Percentiles rank a stretch among this genome's conserved stretches.
phyloP scores from a whole-genome alignment of 2,329 filamentous ascomycete genomes.

The Tolypocladium paradoxum region DNA sequence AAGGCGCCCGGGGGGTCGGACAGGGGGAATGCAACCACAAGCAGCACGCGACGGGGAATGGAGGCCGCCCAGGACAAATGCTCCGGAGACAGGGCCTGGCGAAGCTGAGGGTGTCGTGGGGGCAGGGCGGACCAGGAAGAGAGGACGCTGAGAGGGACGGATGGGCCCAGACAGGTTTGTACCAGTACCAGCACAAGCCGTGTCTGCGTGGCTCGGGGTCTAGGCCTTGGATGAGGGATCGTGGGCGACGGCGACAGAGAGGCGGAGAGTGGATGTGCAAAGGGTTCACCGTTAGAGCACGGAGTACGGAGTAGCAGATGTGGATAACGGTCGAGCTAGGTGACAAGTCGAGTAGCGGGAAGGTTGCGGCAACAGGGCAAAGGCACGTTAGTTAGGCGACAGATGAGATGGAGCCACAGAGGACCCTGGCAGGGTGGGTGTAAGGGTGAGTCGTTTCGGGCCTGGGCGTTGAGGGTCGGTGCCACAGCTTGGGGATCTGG shows the following conservation, averaged over 20 bases:
- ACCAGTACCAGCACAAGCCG: not conserved
- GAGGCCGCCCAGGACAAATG: not conserved
- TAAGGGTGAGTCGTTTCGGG: too few species aligned
- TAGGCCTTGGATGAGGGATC: not conserved
- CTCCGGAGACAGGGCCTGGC: not conserved
- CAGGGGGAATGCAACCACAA: not conserved
- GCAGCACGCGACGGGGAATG: not conserved
- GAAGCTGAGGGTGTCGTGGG: not conserved
- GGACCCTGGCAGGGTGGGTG: not conserved
- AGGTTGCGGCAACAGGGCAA: not conserved
- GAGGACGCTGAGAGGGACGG: not conserved
- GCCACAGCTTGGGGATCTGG: not conserved
- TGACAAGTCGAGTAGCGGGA: too few species aligned
- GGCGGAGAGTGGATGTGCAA: slow-evolving; percentile 1
- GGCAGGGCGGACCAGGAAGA: not conserved
- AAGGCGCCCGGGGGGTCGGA: slow-evolving; percentile 14
- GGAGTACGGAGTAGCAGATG: not conserved
- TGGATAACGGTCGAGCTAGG: too few species aligned
- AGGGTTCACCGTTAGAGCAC: not conserved
- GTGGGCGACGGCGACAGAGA: slow-evolving; percentile 10
- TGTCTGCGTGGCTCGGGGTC: slow-evolving; percentile 8
- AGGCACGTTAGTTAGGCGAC: too few species aligned
- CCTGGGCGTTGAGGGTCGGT: too few species aligned
- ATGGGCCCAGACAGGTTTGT: not conserved
- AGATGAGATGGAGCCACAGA: not conserved